phyloP scores from a whole-genome alignment of 805 yeast genomes.

The Scheffersomyces stipitis region DNA sequence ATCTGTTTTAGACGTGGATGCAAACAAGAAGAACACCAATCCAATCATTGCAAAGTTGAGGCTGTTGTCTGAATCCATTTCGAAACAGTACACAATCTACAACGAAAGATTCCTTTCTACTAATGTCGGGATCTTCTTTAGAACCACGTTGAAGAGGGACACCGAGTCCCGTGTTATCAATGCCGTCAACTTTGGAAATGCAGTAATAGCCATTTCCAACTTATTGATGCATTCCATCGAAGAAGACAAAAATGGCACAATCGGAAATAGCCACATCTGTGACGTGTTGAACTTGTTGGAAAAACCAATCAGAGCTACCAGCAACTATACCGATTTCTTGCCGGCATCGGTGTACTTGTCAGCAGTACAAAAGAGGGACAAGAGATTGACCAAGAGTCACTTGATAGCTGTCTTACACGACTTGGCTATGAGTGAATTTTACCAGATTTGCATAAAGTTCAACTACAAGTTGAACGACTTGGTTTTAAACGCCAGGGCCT shows the following conservation, averaged over 20 bases:
- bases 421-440: conserved; percentile 61
- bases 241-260: conserved; percentile 59
- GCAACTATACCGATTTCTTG: conserved; percentile 35
- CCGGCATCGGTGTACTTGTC: conserved; percentile 48
- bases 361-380: conserved; percentile 14
- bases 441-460: conserved; percentile 62
- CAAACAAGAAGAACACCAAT: neutral
- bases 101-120: conserved; percentile 29
- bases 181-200: conserved; percentile 58
- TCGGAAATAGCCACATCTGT: conserved; percentile 52
- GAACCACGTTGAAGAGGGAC: conserved; percentile 47
- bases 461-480: conserved; percentile 65
- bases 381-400: conserved; percentile 26
- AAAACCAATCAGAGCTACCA: conserved; percentile 48
- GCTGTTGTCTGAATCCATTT: conserved; percentile 1
- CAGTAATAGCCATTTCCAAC: conserved; percentile 60
- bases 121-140: conserved; percentile 34
- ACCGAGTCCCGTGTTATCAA: conserved; percentile 61
- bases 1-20: conserved; percentile 1
- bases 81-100: conserved; percentile 11
- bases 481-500: conserved; percentile 59
- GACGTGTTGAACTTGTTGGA: conserved; percentile 62
- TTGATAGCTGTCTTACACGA: conserved; percentile 60
- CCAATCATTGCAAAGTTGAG: conserved; percentile 1
- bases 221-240: conserved; percentile 58